Percentiles rank a stretch among this genome's conserved stretches.
These are phyloP conservation scores for Oidiodendron maius DNA, from an alignment of 495 filamentous ascomycete species.

Conservation along the genomic window DNA sequence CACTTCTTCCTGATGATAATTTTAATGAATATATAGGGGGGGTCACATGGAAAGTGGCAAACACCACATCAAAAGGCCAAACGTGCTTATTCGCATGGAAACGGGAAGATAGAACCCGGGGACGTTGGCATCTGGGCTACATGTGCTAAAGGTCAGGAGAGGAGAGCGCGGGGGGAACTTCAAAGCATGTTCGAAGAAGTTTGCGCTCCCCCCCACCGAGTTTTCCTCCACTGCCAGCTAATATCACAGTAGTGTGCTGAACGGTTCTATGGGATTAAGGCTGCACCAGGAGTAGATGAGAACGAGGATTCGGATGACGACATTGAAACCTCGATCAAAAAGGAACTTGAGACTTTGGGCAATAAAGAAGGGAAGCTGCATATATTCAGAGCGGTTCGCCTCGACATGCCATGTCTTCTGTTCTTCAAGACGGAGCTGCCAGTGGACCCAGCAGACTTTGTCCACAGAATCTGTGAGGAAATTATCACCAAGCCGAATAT, in stretches of 20 bases:
- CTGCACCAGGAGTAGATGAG: slow-evolving; percentile 24
- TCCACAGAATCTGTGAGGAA: slow-evolving; percentile 67
- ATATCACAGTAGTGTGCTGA: slow-evolving; percentile 45
- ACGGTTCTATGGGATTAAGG: slow-evolving; percentile 48
- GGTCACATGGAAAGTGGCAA: slow-evolving; percentile 48
- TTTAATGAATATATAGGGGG: too few species aligned
- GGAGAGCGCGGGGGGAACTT: slow-evolving; percentile 68
- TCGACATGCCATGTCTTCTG: slow-evolving; percentile 73
- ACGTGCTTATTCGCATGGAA: slow-evolving; percentile 19
- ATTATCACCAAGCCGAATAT: slow-evolving; percentile 39
- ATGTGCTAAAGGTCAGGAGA: slow-evolving; percentile 75
- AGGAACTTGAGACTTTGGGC: slow-evolving; percentile 61
- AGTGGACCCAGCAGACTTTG: slow-evolving; percentile 75
- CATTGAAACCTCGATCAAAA: slow-evolving; percentile 78
- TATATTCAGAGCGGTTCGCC: slow-evolving; percentile 56
- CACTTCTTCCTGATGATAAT: too few species aligned
- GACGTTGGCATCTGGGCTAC: slow-evolving; percentile 87
- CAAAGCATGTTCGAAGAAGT: slow-evolving; percentile 55
- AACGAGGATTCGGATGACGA: slow-evolving; percentile 39
- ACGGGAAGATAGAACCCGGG: slow-evolving; percentile 56
- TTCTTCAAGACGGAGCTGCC: slow-evolving; percentile 62
- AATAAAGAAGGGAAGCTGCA: slow-evolving; percentile 38
- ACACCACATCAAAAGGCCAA: slow-evolving; percentile 46
- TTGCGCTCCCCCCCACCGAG: neutral
- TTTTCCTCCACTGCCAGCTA: neutral